phyloP scores from a whole-genome alignment of 1,284 basidiomycete species.

The Austroboletus novae-zelandiae region DNA sequence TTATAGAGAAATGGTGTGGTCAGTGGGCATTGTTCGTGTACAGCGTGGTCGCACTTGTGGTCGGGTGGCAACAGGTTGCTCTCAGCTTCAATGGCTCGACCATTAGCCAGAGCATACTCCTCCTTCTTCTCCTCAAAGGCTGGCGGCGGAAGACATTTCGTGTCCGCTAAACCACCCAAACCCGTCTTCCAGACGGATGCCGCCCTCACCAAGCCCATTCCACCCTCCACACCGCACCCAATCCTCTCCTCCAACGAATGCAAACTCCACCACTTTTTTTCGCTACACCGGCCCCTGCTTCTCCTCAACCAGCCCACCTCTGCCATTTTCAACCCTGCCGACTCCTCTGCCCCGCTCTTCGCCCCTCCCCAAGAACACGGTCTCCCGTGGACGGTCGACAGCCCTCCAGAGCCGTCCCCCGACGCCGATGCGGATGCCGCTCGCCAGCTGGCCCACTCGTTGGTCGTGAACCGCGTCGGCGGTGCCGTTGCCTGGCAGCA shows the following conservation, averaged over 20 bases:
- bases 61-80: background rate
- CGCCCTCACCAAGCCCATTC: conserved; percentile 13
- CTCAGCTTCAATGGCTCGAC: conserved; percentile 35
- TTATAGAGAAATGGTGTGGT: conserved; percentile 8
- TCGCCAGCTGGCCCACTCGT: conserved; percentile 64
- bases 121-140: conserved; percentile 76
- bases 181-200: conserved; percentile 38
- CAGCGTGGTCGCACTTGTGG: background rate
- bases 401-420: conserved; percentile 50
- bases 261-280: conserved; percentile 77
- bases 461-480: conserved; percentile 63
- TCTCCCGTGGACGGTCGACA: conserved; percentile 36
- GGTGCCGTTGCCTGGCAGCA: conserved; percentile 63
- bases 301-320: conserved; percentile 56
- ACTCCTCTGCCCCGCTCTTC: conserved; percentile 34
- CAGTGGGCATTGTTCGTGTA: background rate
- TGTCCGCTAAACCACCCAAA: conserved; percentile 65
- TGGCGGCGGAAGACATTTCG: conserved; percentile 72
- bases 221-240: conserved; percentile 42
- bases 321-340: conserved; percentile 53
- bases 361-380: conserved; percentile 10
- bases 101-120: conserved; percentile 57
- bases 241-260: conserved; percentile 61
- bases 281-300: conserved; percentile 70
- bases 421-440: conserved; percentile 77